Base-by-base conservation (phyloP, 2,329 filamentous ascomycete species). In the Xylaria sp. region DNA sequence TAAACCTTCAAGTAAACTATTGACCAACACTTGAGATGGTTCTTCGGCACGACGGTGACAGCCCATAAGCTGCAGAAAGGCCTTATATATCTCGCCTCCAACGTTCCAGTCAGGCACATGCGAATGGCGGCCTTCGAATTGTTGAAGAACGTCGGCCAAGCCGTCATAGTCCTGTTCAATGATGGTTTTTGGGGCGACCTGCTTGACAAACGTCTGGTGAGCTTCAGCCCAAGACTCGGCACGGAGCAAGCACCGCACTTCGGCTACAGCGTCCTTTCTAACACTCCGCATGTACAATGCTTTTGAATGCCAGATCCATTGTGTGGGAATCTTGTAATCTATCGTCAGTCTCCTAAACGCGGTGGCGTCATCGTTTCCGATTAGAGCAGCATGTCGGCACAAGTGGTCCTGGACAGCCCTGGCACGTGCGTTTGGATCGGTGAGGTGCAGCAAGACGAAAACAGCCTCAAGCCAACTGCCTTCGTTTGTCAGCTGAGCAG, bases 281-380 rank as follows among this genome's bases (percentile, higher is more conserved):
- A 90, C 89, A 67, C 90, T 90, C 70, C 92, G 91, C 81, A 94
- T 94, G 80, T 92, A 91, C 15, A 95, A 85, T 13, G 94, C 94
- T 77, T 94, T 93, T 20, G 96, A 93, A 68, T 93, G 89, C 89
- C 93, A 97, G 60, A 98, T 86, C 94, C 95, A 97, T 3, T 86
- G 80, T 1, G 86, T 81, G 0, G 95, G 94, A 51, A 98, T 88
- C 71, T 89, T 87, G 62, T 94, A 88, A 39, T 88, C 89, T 54
- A 86, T 82, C 0, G 87, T 87, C 25, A 96, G 83, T 15, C 86
- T 85, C 12, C 81, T 82, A 79, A 90, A 93, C 62, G 81, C 85
- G 18, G 82, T 78, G 70, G 86, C 85, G 9, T 85, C 83, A 59
- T 90, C 86, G 2, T 86, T 83, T 8, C 90, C 87, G 61, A 97